These are phyloP conservation scores for Paspalum vaginatum DNA, from an alignment of 176 grass and related monocot species.

Conservation along the genomic window DNA sequence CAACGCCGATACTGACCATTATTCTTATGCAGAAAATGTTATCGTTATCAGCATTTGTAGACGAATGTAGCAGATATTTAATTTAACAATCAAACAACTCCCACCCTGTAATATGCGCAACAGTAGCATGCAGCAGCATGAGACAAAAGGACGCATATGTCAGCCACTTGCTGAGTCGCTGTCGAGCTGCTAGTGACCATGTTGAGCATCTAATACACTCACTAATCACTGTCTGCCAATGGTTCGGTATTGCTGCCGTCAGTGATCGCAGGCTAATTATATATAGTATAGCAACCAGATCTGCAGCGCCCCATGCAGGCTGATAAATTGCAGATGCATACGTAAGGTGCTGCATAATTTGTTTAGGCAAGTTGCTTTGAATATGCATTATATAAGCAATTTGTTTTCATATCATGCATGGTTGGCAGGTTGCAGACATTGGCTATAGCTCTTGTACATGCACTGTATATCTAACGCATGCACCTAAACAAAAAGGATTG, in stretches of 20 bases:
- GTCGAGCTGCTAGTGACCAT: conserved; percentile 14
- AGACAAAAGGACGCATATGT: conserved; percentile 35
- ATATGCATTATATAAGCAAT: background rate
- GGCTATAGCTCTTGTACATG: conserved; percentile 3
- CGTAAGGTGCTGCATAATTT: background rate
- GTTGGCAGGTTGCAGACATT: background rate
- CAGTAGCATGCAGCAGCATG: conserved; percentile 43
- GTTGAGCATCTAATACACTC: conserved; percentile 19
- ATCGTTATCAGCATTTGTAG: background rate
- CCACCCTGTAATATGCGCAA: conserved; percentile 7
- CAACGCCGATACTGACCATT: background rate
- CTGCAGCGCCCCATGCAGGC: background rate
- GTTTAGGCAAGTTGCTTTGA: conserved; percentile 24
- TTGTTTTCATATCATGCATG: conserved; percentile 20
- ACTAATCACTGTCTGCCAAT: conserved; percentile 4
- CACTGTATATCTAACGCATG: conserved; percentile 21
- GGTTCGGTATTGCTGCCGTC: background rate
- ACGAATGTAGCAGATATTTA: background rate
- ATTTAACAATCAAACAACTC: conserved; percentile 20
- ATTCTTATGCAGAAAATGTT: background rate
- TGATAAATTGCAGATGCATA: conserved; percentile 9
- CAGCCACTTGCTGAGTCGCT: conserved; percentile 21
- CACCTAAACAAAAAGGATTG: conserved; percentile 7
- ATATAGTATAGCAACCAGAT: conserved; percentile 13
- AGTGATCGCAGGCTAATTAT: background rate